Base-by-base conservation (phyloP, 306 rosid species). In the Lathyrus oleraceus region DNA sequence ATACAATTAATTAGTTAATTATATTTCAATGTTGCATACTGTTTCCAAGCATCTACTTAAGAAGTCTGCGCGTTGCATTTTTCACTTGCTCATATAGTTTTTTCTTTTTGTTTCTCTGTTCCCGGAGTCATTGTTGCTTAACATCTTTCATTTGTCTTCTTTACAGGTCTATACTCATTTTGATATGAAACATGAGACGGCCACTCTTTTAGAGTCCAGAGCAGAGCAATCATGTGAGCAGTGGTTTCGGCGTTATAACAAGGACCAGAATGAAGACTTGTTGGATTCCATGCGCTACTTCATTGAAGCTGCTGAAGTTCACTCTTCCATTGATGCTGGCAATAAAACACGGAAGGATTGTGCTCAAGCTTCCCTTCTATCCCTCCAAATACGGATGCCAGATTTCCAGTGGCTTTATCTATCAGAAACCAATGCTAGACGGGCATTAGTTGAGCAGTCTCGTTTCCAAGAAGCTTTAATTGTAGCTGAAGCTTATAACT, bases 231-330 rank as follows among this genome's bases (percentile, higher is more conserved):
- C 91, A 20, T 85, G 79, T 57, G 92, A 81, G 51, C 85, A 78
- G 87, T 94, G 97, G 97, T 80, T 84, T 69, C 71, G 73, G 30
- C 89, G 89, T n/a, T 85, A 85, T 59, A 85, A 94, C 85, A 82
- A 71, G 75, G 95, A 90, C 78, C 97, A 88, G 76, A 94, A 90
- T 74, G 98, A 91, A 78, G 97, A 94, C 80, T 85, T 90, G 13
- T 69, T 93, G 75, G 94, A 90, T 73, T 79, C 98, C 36, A 94
- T 94, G 97, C 90, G 93, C 66, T 88, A 85, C 79, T 94, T 64
- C 88, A 88, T 94, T 83, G 96, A 94, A 85, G 98, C 98, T 76
- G 98, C 97, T 67, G 97, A 87, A 81, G 98, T 94, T 78, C 87
- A 88, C 81, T 88, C 95, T 59, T 90, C 97, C 61, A 87, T 94